These are phyloP conservation scores for Pythium aquatile DNA, from an alignment of 352 stramenopile species.

Conservation along the genomic window DNA sequence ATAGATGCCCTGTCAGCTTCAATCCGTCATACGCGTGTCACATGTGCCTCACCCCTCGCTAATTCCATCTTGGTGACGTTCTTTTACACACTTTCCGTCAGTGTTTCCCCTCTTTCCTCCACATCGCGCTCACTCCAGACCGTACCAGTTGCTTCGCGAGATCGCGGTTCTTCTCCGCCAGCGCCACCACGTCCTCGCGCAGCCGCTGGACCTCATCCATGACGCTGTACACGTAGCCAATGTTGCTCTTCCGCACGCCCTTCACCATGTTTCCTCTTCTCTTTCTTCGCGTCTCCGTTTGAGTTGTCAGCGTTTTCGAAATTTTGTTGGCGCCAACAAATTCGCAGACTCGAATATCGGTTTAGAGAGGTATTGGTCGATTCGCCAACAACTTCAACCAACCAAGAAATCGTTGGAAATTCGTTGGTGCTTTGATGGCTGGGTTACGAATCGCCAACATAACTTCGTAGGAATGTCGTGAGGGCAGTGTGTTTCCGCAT, in stretches of 20 bases:
- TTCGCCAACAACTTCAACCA: slow-evolving; percentile 23
- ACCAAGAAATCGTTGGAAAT: neutral
- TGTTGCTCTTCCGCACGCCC: slow-evolving; percentile 29
- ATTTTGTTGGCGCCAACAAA: slow-evolving; percentile 5
- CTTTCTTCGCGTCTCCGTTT: neutral
- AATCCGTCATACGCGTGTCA: neutral
- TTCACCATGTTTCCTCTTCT: slow-evolving; percentile 21
- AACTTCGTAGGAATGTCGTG: slow-evolving; percentile 19
- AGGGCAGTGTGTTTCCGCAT: slow-evolving; percentile 21
- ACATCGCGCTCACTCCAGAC: neutral
- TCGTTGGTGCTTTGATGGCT: neutral
- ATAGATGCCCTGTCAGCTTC: neutral
- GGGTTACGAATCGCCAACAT: slow-evolving; percentile 3
- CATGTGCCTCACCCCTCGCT: slow-evolving; percentile 31
- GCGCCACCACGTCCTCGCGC: slow-evolving; percentile 36
- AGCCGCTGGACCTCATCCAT: slow-evolving; percentile 65
- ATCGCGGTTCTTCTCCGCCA: slow-evolving; percentile 58
- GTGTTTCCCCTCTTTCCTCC: neutral
- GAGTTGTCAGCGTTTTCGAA: neutral
- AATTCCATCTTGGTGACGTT: slow-evolving; percentile 60
- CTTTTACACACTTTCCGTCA: slow-evolving; percentile 27
- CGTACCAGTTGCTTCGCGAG: slow-evolving; percentile 64
- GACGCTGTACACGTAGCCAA: slow-evolving; percentile 51
- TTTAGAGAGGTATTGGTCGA: slow-evolving; percentile 19
- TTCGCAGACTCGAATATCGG: slow-evolving; percentile 1